Conservation (phyloP, 495 filamentous ascomycete genomes). For the Hyaloscypha hepaticicola region DNA sequence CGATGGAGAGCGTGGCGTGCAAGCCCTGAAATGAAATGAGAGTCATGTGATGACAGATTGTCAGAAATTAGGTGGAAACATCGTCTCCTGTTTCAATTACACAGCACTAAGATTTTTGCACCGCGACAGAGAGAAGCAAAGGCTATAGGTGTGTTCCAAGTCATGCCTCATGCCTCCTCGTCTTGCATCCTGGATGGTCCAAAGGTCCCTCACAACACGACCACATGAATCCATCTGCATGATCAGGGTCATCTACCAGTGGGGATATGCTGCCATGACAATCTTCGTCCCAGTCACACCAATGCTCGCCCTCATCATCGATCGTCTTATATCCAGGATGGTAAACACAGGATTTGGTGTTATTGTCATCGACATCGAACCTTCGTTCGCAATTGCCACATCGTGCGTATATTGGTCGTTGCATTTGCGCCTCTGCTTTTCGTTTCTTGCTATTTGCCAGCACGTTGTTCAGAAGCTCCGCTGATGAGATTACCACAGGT, state of each 20-base stretch:
- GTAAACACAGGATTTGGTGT: neutral
- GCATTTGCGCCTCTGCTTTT: neutral
- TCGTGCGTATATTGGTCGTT: neutral
- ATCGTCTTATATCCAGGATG: neutral
- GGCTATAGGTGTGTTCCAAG: no score
- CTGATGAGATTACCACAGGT: neutral
- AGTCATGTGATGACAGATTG: neutral
- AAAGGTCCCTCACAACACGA: constrained; percentile 3
- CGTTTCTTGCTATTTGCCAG: neutral
- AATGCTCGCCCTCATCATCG: neutral
- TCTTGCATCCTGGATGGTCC: constrained; percentile 4
- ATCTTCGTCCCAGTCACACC: neutral
- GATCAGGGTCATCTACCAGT: neutral
- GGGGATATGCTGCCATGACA: neutral
- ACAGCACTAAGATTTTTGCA: no score
- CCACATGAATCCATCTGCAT: constrained; percentile 6
- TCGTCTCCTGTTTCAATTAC: no score
- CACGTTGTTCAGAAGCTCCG: neutral
- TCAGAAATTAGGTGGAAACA: no score
- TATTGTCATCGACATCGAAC: neutral
- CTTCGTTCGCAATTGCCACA: neutral
- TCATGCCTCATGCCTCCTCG: neutral
- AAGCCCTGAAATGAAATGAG: neutral
- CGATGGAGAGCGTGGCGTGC: neutral
- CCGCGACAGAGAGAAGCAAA: neutral